Evolutionary conservation across 768 basidiomycete species (phyloP).

Genomic region (Pulveroboletus ravenelii): DNA sequence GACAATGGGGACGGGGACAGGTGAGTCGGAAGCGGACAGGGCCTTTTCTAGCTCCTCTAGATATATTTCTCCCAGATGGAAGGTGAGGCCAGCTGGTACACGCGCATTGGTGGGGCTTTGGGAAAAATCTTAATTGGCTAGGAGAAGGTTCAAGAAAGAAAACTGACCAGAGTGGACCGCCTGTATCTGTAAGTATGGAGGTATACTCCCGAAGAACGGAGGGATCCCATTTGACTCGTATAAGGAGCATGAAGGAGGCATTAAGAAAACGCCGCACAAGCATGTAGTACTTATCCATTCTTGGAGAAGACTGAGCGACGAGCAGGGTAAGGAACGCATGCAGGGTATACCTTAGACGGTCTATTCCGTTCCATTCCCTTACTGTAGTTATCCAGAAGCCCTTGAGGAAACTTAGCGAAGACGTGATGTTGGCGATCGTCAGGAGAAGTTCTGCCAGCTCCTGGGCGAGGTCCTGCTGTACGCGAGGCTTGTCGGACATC

Average conservation of each 20-base stretch:
- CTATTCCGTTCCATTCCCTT: constrained; percentile 91
- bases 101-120: constrained; percentile 63
- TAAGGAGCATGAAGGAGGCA: constrained; percentile 77
- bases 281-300: constrained; percentile 98
- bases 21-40: constrained; percentile 28
- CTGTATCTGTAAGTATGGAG: constrained; percentile 54
- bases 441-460: constrained; percentile 82
- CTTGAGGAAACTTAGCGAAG: constrained; percentile 70
- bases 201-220: constrained; percentile 56
- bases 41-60: constrained; percentile 83
- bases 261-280: constrained; percentile 86
- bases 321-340: neutral
- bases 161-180: constrained; percentile 82
- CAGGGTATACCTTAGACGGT: constrained; percentile 69
- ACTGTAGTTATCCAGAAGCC: constrained; percentile 92
- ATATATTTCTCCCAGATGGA: constrained; percentile 87
- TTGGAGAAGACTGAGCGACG: constrained; percentile 28
- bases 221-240: constrained; percentile 64
- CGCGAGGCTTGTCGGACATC: constrained; percentile 99
- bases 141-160: neutral
- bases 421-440: constrained; percentile 50
- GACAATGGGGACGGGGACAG: constrained; percentile 45
- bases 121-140: constrained; percentile 2
- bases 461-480: constrained; percentile 86
- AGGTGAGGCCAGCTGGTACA: constrained; percentile 73